Base-by-base conservation (phyloP, 768 basidiomycete genomes). In the Macrocybe gigantea region DNA sequence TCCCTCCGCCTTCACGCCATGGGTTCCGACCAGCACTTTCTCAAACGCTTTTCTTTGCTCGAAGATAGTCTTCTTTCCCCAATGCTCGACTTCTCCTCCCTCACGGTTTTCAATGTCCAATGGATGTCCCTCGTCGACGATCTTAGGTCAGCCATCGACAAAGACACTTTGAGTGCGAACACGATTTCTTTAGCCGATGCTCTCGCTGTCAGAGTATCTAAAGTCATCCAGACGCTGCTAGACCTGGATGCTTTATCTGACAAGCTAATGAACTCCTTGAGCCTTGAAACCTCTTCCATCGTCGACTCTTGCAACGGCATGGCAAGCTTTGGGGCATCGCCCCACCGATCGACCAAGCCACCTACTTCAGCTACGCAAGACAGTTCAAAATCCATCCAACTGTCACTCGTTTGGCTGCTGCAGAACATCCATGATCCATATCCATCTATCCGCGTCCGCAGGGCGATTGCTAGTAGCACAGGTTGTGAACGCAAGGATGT, bases 361-460 rank as follows among this genome's bases (percentile, higher is more conserved):
- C n/a, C n/a, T n/a, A n/a, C n/a, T n/a, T n/a, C n/a, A n/a, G n/a
- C n/a, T n/a, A n/a, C n/a, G n/a, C n/a, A n/a, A n/a, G n/a, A n/a
- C n/a, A n/a, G n/a, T n/a, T n/a, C n/a, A n/a, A n/a, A n/a, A n/a
- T n/a, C n/a, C n/a, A n/a, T n/a, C n/a, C n/a, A n/a, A n/a, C n/a
- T 62, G 1, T 61, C 68, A 0, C 65, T 71, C 47, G 48, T 42
- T 3, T 81, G 78, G 78, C 53, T 80, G 1, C 14, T 75, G 1
- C 38, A 56, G 0, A 72, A 82, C 39, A 44, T 81, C 0, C 71
- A 77, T 39, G 69, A 79, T 49, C 80, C 80, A 0, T 82, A 82
- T 47, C 80, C 80, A 0, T 53, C 67, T 0, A 64, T 49, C 11
- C 57, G 60, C 10, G 46, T 60, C 13, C 69, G 70, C 15, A 38